A percentile compares a stretch with the other conserved stretches of the same genome.
Evolutionary conservation across 2,329 filamentous ascomycete species (phyloP).

Genomic region (Davidsoniella australis): DNA sequence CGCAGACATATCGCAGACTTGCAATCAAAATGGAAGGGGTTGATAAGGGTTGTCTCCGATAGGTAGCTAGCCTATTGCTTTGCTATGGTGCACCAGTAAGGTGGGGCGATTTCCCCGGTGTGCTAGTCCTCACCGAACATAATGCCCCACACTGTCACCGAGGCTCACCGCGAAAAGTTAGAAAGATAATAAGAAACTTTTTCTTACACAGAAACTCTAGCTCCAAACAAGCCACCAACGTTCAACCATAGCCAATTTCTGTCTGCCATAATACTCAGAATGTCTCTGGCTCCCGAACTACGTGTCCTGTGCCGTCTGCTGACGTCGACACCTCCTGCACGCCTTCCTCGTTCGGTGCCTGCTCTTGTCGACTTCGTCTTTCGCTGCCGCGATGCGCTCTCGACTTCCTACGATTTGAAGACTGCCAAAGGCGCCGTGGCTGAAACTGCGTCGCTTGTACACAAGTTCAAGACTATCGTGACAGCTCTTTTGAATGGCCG

Average conservation of each 20-base stretch:
- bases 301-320: slow-evolving; percentile 52
- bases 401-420: slow-evolving; percentile 41
- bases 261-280: slow-evolving; percentile 9
- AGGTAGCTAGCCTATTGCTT: too few species aligned
- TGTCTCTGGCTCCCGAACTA: slow-evolving; percentile 38
- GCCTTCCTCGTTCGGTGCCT: slow-evolving; percentile 58
- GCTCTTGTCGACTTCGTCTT: slow-evolving; percentile 45
- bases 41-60: too few species aligned
- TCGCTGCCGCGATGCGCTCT: slow-evolving; percentile 43
- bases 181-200: neutral
- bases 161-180: slow-evolving; percentile 3
- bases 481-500: slow-evolving; percentile 64
- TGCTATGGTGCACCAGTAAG: too few species aligned
- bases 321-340: slow-evolving; percentile 50
- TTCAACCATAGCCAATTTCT: neutral
- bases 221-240: neutral
- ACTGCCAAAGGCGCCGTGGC: slow-evolving; percentile 41
- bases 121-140: neutral
- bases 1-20: too few species aligned
- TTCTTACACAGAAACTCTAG: neutral
- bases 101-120: neutral
- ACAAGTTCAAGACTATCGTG: slow-evolving; percentile 67
- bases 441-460: slow-evolving; percentile 53
- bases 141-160: slow-evolving; percentile 1
- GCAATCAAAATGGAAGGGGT: too few species aligned